Evolutionary conservation across 345 rosid species (phyloP), one percentile per base, ranked within the genome.

Genomic region (Punica granatum): DNA sequence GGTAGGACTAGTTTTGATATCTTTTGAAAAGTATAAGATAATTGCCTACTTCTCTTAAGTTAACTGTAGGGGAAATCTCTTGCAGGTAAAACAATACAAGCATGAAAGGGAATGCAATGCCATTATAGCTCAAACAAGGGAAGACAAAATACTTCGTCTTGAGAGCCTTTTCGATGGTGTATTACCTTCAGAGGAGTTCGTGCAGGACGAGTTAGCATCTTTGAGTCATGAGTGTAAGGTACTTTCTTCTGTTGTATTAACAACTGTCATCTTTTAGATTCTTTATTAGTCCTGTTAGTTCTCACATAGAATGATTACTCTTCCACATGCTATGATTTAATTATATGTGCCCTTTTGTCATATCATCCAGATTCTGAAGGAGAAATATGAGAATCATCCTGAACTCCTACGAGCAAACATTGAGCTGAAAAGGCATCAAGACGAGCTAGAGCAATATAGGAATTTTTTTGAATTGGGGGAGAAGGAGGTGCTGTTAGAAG

Each of bases 41-140:
- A 33, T 71, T 70, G 56, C 26, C 70, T 64, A 0, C 48, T 35
- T 43, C 60, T 54, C 42, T 67, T 41, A n/a, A 31, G 54, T 37
- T 78, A 64, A 68, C 63, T 69, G 60, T 23, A 39, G 58, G 48
- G 63, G 67, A 70, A 62, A 63, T 70, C 43, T 21, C 68, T 70
- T 78, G 59, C 84, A 95, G 99, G 96, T 92, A 67, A 96, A 92
- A 78, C 99, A 92, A 70, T 92, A 90, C 85, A 92, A 92, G 82
- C 98, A 95, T 75, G 99, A 92, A 79, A 84, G 99, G 63, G 99
- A 95, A 71, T 95, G 98, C 84, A 92, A 85, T 78, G 88, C 97
- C 62, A 76, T 92, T 69, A 92, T 95, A 72, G 89, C 84, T 67
- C 89, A 90, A 81, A 92, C 92, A 44, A 88, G 85, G 79, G 98